Conservation (phyloP, 495 filamentous ascomycete species). For the Penicillium antarcticum region DNA sequence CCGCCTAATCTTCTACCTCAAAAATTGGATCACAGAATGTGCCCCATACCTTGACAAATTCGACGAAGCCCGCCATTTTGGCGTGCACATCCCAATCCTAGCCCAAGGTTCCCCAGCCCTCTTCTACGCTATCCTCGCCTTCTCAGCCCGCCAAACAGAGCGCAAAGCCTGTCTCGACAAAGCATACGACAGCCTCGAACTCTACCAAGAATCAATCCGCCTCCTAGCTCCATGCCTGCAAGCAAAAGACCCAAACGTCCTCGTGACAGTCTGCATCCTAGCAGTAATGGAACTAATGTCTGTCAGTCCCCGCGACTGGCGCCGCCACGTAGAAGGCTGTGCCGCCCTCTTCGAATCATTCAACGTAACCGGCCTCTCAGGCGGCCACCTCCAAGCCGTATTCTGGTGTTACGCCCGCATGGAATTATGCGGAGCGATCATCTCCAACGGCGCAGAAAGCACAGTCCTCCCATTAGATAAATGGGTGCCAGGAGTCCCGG, state of each 20-base stretch:
- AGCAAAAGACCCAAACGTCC: constrained; percentile 30
- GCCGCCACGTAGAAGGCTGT: constrained; percentile 40
- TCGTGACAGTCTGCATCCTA: constrained; percentile 28
- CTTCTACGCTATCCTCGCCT: constrained; percentile 34
- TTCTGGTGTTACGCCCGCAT: constrained; percentile 46
- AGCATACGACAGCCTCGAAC: constrained; percentile 32
- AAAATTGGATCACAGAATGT: constrained; percentile 30
- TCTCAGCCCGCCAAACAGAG: constrained; percentile 34
- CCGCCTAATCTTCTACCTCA: constrained; percentile 23
- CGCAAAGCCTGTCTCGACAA: constrained; percentile 30
- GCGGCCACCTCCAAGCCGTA: constrained; percentile 33
- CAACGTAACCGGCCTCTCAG: constrained; percentile 32
- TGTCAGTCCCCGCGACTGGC: constrained; percentile 36
- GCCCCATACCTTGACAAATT: constrained; percentile 42
- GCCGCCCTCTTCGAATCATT: constrained; percentile 36
- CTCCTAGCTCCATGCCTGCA: constrained; percentile 26
- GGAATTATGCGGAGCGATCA: constrained; percentile 42
- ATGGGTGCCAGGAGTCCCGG: constrained; percentile 27
- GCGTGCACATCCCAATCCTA: constrained; percentile 31
- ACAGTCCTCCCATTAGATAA: constrained; percentile 30
- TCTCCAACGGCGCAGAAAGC: constrained; percentile 33
- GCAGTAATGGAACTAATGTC: constrained; percentile 43
- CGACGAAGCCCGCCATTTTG: constrained; percentile 31
- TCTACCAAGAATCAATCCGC: constrained; percentile 37
- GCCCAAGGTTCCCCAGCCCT: constrained; percentile 30